These are phyloP conservation scores for Fomitopsis pinicola DNA, from an alignment of 1,284 basidiomycete species.

Conservation along the genomic window DNA sequence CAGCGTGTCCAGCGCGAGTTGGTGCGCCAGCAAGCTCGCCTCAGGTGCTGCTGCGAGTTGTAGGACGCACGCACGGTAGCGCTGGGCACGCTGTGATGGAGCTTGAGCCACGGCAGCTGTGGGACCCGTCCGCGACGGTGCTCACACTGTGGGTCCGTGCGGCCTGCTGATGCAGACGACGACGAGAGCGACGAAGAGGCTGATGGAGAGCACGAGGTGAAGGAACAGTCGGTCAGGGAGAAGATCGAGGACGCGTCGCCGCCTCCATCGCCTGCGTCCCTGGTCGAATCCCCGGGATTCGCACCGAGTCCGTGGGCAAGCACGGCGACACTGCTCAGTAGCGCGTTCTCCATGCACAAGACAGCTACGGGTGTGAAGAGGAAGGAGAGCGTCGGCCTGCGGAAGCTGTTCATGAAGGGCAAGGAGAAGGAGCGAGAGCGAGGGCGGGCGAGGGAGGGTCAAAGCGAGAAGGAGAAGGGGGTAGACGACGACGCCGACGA, in stretches of 20 bases:
- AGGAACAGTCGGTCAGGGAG: not conserved
- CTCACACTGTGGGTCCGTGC: constrained; percentile 21
- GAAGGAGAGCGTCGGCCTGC: constrained; percentile 27
- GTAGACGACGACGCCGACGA: not conserved
- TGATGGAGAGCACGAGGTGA: not conserved
- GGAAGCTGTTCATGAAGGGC: constrained; percentile 29
- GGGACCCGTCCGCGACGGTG: constrained; percentile 16
- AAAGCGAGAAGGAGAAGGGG: not conserved
- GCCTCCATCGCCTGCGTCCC: constrained; percentile 14
- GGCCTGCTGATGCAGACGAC: constrained; percentile 12
- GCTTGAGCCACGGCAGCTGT: too few relatives aligned
- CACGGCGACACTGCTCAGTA: constrained; percentile 21
- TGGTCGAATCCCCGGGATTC: constrained; percentile 12
- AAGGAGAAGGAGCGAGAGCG: constrained; percentile 19
- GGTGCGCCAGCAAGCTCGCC: constrained; percentile 19
- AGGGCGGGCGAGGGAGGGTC: constrained; percentile 24
- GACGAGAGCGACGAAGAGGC: constrained; percentile 17
- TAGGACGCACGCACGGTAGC: too few relatives aligned
- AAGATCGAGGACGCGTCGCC: constrained; percentile 7
- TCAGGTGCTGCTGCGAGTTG: too few relatives aligned
- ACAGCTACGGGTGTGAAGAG: constrained; percentile 10
- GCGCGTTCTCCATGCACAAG: constrained; percentile 16
- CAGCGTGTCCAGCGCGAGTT: constrained; percentile 25
- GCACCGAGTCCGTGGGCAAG: constrained; percentile 21
- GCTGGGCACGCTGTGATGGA: too few relatives aligned